Base-by-base conservation (phyloP, 495 filamentous ascomycete species). In the Pseudevernia furfuracea region DNA sequence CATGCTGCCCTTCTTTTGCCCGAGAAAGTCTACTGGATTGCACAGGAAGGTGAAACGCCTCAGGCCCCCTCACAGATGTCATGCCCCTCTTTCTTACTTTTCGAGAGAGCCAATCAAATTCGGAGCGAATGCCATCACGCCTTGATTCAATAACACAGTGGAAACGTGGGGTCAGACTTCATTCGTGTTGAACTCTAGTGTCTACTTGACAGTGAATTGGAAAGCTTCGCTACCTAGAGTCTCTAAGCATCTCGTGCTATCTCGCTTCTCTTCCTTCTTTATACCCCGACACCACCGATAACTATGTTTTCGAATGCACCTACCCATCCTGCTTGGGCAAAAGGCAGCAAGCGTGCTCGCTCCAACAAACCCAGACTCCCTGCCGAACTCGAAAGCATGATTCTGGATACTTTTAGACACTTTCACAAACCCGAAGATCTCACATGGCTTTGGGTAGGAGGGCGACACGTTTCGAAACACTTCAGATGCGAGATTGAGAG, bases 401-500 rank as follows among this genome's bases (percentile, higher is more conserved):
- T 61, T 15, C 48, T 61, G 21, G 12, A 61, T 4, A n/a, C n/a
- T 7, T 44, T 60, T 17, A 14, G 23, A 21, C 21, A 36, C 15
- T 4, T 44, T 37, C n/a, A 61, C 48, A 37, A 37, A 1, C 30
- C 48, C 10, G 28, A 52, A 36, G 43, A 61, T 15, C 44, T 61
- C 30, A 36, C 23, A 8, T 61, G 59, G 59, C 59, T 61, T 36
- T 61, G 44, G 59, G 36, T 52, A 48, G 43, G 36, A n/a, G 59
- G 41, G 9, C 32, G 59, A 43, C 19, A 49, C 37, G 28, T 61
- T 17, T 61, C 59, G 30, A 25, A 7, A 17, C 23, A 36, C 4
- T 61, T 61, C 43, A 61, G n/a, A 17, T 15, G 1, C 19, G 30
- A 48, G 19, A 28, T 61, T 36, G 59, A 61, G 21, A 23, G 37